phyloP scores from a whole-genome alignment of 305 asterid species.

The Fraxinus velutina region DNA sequence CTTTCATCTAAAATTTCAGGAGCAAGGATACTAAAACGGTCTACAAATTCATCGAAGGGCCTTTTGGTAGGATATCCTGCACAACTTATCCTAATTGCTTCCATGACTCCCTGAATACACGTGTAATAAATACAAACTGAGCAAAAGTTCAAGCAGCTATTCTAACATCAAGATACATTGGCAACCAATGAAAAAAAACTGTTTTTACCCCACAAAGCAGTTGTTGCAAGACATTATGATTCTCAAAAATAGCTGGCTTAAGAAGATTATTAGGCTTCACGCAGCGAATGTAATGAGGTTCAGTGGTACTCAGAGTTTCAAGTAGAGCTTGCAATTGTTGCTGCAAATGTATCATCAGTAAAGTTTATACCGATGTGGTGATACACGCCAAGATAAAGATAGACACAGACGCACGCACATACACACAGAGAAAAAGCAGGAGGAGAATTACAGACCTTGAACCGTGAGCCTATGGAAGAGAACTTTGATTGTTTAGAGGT shows the following conservation, averaged over 20 bases:
- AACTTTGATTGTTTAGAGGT: slow-evolving; percentile 86
- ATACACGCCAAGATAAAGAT: not conserved
- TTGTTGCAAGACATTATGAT: slow-evolving; percentile 91
- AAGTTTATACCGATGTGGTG: slow-evolving; percentile 18
- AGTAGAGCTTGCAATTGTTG: slow-evolving; percentile 87
- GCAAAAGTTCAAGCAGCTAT: slow-evolving; percentile 9
- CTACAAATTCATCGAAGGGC: slow-evolving; percentile 80
- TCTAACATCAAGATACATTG: slow-evolving; percentile 10
- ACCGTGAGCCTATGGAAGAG: slow-evolving; percentile 92
- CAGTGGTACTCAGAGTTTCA: slow-evolving; percentile 79
- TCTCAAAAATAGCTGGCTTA: slow-evolving; percentile 94
- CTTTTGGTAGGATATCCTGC: slow-evolving; percentile 98
- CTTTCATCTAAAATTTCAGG: slow-evolving; percentile 85
- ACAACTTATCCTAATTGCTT: slow-evolving; percentile 96
- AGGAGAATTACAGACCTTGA: slow-evolving; percentile 53
- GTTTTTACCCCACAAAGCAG: slow-evolving; percentile 90
- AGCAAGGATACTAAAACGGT: slow-evolving; percentile 89
- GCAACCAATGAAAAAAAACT: slow-evolving; percentile 16
- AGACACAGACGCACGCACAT: not conserved
- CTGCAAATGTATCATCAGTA: slow-evolving; percentile 48
- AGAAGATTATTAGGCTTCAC: slow-evolving; percentile 97
- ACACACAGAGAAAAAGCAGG: not conserved
- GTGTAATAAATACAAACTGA: slow-evolving; percentile 11
- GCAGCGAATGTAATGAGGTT: slow-evolving; percentile 93
- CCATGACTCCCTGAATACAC: slow-evolving; percentile 86